Evolutionary conservation across 495 filamentous ascomycete genomes (phyloP).

Genomic region (Daldinia childiae): DNA sequence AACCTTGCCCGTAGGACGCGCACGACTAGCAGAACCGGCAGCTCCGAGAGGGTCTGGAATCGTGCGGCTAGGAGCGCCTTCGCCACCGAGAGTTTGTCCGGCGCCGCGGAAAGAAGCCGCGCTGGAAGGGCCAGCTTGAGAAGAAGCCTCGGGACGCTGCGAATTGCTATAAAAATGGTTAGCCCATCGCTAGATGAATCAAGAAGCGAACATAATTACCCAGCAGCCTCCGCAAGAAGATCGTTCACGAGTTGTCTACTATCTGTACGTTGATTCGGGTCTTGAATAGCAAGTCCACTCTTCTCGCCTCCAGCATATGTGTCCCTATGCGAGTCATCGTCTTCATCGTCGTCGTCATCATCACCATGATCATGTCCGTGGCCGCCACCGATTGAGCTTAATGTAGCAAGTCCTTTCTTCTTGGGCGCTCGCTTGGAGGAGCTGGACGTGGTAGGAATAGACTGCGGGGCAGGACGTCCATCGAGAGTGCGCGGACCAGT

Average conservation of each 20-base stretch:
- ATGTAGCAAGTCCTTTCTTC: constrained; percentile 64
- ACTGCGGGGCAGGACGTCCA: constrained; percentile 61
- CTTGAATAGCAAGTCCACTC: constrained; percentile 93
- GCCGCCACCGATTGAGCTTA: constrained; percentile 62
- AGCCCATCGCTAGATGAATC: constrained; percentile 13
- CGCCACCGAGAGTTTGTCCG: constrained; percentile 88
- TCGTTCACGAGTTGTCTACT: constrained; percentile 75
- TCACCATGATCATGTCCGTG: constrained; percentile 57
- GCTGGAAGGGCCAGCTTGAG: constrained; percentile 57
- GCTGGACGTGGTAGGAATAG: constrained; percentile 50
- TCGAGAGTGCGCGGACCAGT: constrained; percentile 66
- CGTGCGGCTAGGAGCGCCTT: constrained; percentile 78
- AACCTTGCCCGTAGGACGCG: constrained; percentile 46
- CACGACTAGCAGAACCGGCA: constrained; percentile 33
- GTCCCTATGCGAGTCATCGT: constrained; percentile 75
- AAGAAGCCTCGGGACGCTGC: constrained; percentile 62
- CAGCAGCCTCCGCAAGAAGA: constrained; percentile 87
- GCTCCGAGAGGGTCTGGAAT: constrained; percentile 71
- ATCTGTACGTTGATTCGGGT: constrained; percentile 70
- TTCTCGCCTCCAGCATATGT: constrained; percentile 97
- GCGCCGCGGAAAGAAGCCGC: constrained; percentile 76
- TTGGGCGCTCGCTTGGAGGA: constrained; percentile 54
- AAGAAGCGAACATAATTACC: constrained; percentile 59
- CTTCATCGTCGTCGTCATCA: constrained; percentile 63
- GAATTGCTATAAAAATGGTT: constrained; percentile 59